Base-by-base conservation (phyloP, 768 basidiomycete genomes). In the Rickenella mellea region DNA sequence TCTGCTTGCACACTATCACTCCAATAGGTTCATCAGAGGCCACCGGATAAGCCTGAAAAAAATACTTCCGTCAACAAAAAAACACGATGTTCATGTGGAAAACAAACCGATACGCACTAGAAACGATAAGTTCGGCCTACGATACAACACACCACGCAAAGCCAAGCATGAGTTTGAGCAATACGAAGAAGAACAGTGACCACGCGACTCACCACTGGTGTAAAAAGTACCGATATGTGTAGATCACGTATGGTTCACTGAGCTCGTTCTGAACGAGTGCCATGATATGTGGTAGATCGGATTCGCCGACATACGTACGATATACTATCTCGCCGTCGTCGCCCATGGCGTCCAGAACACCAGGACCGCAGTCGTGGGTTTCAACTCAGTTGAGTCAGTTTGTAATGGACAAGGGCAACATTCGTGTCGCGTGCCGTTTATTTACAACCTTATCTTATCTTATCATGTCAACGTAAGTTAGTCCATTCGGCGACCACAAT, bases 1-100 rank as follows among this genome's bases (percentile, higher is more conserved):
- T 91, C 64, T 96, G 94, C 70, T 98, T 99, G 76, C 91, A 96
- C 17, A 99, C 84, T 46, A 99, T 89, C 12, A 89, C 88, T 22
- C 90, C 96, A 47, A 98, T 76, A 14, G 92, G 87, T 21, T 64
- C 65, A 8, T 72, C 56, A 5, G 68, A 56, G 35, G 70, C 63
- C 45, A 57, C 63, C 0, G 81, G 71, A 56, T 76, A 81, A 11
- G 80, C 80, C 81, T 83, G 50, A 6, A 40, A 24, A 28, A 21
- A 42, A 5, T 25, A 43, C n/a, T 39, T 17, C 39, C 39, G 27
- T 25, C 22, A 41, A 15, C 10, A 49, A 20, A 46, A 27, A 20
- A 19, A 20, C 28, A 27, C 25, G 29, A 24, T 21, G 29, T 50
- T 55, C 48, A 19, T 27, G 30, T n/a, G 31, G 10, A 10, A 27